Evolutionary conservation across 768 basidiomycete genomes (phyloP).

Genomic region (Mycena belliarum): DNA sequence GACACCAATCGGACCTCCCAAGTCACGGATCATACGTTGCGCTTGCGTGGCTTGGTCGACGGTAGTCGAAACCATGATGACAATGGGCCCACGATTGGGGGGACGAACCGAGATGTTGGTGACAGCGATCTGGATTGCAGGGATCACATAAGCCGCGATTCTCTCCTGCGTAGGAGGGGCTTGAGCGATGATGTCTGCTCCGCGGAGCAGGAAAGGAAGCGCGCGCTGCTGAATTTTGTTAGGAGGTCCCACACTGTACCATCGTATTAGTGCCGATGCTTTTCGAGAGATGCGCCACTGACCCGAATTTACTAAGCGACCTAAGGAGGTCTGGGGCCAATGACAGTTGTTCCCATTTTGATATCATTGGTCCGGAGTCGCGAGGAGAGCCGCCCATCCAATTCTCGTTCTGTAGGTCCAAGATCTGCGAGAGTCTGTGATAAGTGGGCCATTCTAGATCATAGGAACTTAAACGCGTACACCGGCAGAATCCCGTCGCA

Average conservation of each 20-base stretch:
- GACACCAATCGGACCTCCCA: conserved; percentile 92
- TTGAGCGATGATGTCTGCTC: conserved; percentile 97
- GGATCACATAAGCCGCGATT: conserved; percentile 96
- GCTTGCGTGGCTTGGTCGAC: conserved; percentile 99
- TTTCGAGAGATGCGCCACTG: conserved; percentile 30
- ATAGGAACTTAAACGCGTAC: conserved; percentile 43
- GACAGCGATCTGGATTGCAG: conserved; percentile 81
- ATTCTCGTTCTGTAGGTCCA: conserved; percentile 57
- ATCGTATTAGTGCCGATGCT: conserved; percentile 3
- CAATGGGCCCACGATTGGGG: conserved; percentile 77
- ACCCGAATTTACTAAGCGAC: conserved; percentile 94
- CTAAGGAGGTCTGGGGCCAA: conserved; percentile 85
- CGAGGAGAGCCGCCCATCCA: conserved; percentile 57
- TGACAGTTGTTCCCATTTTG: conserved; percentile 94
- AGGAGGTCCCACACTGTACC: conserved; percentile 84
- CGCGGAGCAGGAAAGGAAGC: conserved; percentile 90
- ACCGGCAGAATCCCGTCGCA: conserved; percentile 74
- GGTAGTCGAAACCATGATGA: conserved; percentile 94
- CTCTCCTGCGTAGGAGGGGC: conserved; percentile 98
- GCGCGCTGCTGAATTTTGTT: conserved; percentile 99
- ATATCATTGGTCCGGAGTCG: conserved; percentile 77
- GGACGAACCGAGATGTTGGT: conserved; percentile 57
- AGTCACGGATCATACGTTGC: conserved; percentile 90
- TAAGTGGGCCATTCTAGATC: conserved; percentile 8
- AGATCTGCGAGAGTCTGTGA: conserved; percentile 37